Evolutionary conservation across 345 rosid genomes (phyloP), one percentile per base, ranked within the genome.

Genomic region (Gynandropsis gynandra): DNA sequence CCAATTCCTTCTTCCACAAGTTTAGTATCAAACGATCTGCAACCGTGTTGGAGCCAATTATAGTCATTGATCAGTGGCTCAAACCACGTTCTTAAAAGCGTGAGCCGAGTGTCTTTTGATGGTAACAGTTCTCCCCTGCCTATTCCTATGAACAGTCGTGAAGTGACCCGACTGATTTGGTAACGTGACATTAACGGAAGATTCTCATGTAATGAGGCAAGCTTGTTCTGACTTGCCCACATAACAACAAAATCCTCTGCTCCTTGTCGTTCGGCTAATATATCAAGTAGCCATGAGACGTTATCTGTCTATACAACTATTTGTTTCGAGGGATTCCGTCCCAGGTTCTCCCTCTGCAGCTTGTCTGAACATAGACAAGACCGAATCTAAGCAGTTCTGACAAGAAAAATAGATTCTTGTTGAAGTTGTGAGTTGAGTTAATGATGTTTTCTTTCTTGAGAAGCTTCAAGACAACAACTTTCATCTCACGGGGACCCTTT

Each of bases 1-100:
- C 96, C 87, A 3, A 92, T 92, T 16, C 96, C 96, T 80, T 92
- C 98, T 73, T 92, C 96, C 43, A 92, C 95, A 16, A 80, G 80
- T 51, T 92, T 92, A 57, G 82, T 63, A 58, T 92, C 98, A 29
- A 92, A 87, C 13, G 96, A 72, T 70, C 89, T 78, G 66, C 85
- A 76, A 9, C 96, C 95, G 4, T 92, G 96, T 53, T 84, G 92
- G 13, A 92, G 72, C 98, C 98, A 90, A 41, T 81, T 74, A 73
- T 90, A 90, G 75, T 90, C 98, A 7, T 76, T 76, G 61, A 87
- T 84, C 78, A 90, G 58, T 4, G 96, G 96, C 69, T 90, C 87
- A 57, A 90, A 63, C 98, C 98, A 92, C 16, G 89, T 82, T 20
- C 73, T 76, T 54, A 92, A 57, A 70, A 92, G 56, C 70, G 71